These are phyloP conservation scores for Leishmania aethiopica DNA, from an alignment of 208 protist genomes.

Conservation along the genomic window DNA sequence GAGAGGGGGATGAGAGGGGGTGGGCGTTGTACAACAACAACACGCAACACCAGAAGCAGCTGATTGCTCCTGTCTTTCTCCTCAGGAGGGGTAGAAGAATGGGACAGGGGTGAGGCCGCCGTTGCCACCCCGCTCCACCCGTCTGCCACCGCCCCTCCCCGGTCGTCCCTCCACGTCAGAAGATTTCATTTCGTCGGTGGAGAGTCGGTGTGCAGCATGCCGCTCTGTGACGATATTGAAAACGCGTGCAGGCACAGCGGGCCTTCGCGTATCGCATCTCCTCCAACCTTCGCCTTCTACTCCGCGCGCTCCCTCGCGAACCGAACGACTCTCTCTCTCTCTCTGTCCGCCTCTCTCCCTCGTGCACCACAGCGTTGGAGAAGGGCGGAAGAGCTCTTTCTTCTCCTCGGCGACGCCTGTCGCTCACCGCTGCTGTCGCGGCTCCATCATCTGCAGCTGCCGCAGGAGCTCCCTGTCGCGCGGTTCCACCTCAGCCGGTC, in stretches of 20 bases:
- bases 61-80: neutral
- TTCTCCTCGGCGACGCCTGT: neutral
- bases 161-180: neutral
- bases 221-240: neutral
- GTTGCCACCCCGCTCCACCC: neutral
- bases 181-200: neutral
- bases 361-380: neutral
- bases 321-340: neutral
- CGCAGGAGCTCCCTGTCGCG: constrained; percentile 4
- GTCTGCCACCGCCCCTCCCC: neutral
- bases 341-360: neutral
- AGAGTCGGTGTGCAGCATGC: neutral
- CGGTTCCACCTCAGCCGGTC: constrained; percentile 14
- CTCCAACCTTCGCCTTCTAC: neutral
- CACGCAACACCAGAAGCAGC: neutral
- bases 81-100: neutral
- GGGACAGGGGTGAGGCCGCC: neutral
- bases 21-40: too few relatives aligned
- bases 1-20: neutral
- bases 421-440: neutral
- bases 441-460: neutral
- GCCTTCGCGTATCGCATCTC: neutral
- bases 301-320: too few relatives aligned
- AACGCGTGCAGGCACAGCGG: neutral
- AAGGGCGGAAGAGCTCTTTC: neutral